A percentile compares a stretch with the other conserved stretches of the same genome.
These are phyloP conservation scores for Recurvomyces mirabilis DNA, from an alignment of 495 filamentous ascomycete species.

Conservation along the genomic window DNA sequence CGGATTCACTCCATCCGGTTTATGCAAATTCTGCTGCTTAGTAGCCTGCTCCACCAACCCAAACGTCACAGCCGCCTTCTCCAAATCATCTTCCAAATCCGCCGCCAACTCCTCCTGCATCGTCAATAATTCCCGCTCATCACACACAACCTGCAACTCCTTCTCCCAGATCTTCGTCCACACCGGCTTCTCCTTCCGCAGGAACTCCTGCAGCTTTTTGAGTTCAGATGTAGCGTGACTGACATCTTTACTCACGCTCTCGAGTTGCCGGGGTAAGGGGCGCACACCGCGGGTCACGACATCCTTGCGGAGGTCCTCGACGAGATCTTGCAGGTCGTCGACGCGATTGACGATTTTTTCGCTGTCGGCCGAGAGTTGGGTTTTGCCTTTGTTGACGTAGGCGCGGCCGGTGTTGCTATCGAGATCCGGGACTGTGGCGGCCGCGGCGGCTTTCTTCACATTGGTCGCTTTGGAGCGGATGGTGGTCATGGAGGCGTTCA, in stretches of 20 bases:
- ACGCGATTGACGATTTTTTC: constrained; percentile 81
- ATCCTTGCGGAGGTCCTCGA: constrained; percentile 95
- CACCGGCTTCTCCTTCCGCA: constrained; percentile 80
- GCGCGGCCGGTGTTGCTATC: constrained; percentile 63
- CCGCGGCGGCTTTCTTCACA: constrained; percentile 64
- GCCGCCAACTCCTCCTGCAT: constrained; percentile 88
- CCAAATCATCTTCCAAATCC: constrained; percentile 87
- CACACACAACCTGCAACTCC: constrained; percentile 85
- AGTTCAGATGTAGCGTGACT: constrained; percentile 69
- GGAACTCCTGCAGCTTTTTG: constrained; percentile 88
- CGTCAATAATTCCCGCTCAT: constrained; percentile 83
- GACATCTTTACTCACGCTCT: constrained; percentile 78
- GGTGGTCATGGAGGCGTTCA: constrained; percentile 73
- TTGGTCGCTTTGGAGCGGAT: constrained; percentile 68
- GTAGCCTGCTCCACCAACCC: constrained; percentile 91
- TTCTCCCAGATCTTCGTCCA: constrained; percentile 99
- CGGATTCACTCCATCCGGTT: not conserved
- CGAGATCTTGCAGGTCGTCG: constrained; percentile 88
- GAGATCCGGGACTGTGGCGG: constrained; percentile 50
- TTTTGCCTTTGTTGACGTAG: constrained; percentile 78
- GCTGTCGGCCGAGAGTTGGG: constrained; percentile 68
- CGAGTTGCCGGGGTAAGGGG: constrained; percentile 82
- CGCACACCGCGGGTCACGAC: constrained; percentile 88
- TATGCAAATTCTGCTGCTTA: constrained; percentile 78
- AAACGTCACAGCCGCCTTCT: constrained; percentile 87